phyloP scores from a whole-genome alignment of 2,329 filamentous ascomycete species.

The Phialemonium atrogriseum region DNA sequence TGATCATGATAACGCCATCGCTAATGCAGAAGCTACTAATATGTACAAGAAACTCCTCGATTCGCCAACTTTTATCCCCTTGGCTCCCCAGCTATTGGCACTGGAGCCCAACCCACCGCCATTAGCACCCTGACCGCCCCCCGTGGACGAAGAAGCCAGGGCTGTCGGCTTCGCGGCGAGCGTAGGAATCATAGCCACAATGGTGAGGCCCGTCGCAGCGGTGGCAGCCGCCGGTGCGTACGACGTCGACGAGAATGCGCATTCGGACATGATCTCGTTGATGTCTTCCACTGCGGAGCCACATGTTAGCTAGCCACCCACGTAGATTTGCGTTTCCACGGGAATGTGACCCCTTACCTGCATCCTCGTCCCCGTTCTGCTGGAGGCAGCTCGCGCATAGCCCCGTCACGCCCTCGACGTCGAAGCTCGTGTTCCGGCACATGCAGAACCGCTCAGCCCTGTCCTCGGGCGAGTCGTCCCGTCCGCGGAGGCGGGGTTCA shows the following conservation, averaged over 20 bases:
- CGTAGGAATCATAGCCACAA: slow-evolving; percentile 6
- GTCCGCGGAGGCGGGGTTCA: no score
- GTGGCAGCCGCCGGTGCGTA: slow-evolving; percentile 1
- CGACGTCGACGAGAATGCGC: slow-evolving; percentile 3
- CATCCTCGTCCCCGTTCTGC: slow-evolving; percentile 2
- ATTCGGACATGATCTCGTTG: slow-evolving; percentile 4
- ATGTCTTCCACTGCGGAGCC: slow-evolving; percentile 1
- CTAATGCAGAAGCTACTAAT: no score
- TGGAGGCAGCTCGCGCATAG: slow-evolving; percentile 6
- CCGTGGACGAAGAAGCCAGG: no score
- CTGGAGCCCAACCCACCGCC: no score
- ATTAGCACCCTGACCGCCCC: no score
- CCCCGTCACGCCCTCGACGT: slow-evolving; percentile 3
- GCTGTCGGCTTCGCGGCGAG: no score
- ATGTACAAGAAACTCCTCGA: no score
- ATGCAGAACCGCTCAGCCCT: slow-evolving; percentile 1
- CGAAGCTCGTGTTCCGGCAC: slow-evolving; percentile 7
- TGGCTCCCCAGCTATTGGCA: no score
- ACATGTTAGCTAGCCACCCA: not conserved
- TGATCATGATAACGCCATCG: no score
- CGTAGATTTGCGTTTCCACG: no score
- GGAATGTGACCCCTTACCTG: no score
- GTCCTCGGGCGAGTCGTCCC: not conserved
- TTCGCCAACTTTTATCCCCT: no score
- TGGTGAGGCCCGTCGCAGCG: slow-evolving; percentile 4